Evolutionary conservation across 805 yeast species (phyloP).

Genomic region (Suhomyces sp.): DNA sequence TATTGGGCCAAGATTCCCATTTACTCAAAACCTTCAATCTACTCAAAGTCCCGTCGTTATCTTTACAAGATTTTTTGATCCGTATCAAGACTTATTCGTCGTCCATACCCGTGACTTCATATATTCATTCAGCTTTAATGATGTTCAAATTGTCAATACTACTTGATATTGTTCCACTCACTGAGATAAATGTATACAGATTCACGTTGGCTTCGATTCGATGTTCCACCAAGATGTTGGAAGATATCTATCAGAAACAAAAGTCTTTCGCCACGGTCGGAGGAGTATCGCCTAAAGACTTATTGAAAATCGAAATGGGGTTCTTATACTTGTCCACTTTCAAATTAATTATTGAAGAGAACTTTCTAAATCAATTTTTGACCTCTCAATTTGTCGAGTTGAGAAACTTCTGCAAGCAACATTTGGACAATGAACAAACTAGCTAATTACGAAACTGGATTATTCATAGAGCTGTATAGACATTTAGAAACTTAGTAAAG

Average conservation of each 20-base stretch:
- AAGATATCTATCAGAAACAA: conserved; percentile 45
- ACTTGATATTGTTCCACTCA: conserved; percentile 30
- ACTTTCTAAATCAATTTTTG: conserved; percentile 30
- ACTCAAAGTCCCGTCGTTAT: conserved; percentile 32
- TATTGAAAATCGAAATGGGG: conserved; percentile 49
- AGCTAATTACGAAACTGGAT: no score
- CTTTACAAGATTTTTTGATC: conserved; percentile 33
- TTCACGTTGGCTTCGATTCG: conserved; percentile 38
- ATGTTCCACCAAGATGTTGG: conserved; percentile 40
- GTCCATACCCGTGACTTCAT: conserved; percentile 36
- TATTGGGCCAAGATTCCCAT: conserved; percentile 24
- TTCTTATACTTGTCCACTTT: conserved; percentile 49
- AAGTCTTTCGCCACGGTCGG: conserved; percentile 42
- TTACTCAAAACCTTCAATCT: conserved; percentile 32
- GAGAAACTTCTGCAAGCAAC: conserved; percentile 20
- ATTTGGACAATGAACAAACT: conserved; percentile 2
- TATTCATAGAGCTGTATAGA: conserved; percentile 12
- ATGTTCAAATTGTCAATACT: conserved; percentile 34
- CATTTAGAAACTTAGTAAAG: conserved; percentile 18
- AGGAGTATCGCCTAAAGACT: conserved; percentile 43
- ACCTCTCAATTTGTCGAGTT: conserved; percentile 30
- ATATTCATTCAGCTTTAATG: conserved; percentile 39
- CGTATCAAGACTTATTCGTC: conserved; percentile 40
- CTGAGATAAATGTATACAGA: conserved; percentile 38
- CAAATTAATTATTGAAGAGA: conserved; percentile 44